Evolutionary conservation across 768 basidiomycete species (phyloP).

Genomic region (Podaxis sp.): DNA sequence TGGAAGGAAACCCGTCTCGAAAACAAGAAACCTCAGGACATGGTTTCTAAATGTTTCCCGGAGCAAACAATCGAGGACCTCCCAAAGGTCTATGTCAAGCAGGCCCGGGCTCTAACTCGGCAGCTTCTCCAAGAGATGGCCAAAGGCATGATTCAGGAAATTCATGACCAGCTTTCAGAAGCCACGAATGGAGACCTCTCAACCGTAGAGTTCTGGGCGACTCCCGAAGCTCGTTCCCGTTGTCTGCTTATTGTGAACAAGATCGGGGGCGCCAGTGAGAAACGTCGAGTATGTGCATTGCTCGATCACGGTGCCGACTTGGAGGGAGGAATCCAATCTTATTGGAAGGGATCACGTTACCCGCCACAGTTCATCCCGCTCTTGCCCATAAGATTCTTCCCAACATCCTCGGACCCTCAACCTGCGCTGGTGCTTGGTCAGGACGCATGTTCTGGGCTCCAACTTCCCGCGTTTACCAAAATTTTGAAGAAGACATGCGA

Average conservation of each 20-base stretch:
- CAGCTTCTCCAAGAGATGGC: slow-evolving; percentile 78
- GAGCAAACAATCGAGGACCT: slow-evolving; percentile 30
- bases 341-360: slow-evolving; percentile 68
- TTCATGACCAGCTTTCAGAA: slow-evolving; percentile 44
- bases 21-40: slow-evolving; percentile 9
- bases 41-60: slow-evolving; percentile 13
- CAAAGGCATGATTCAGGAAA: slow-evolving; percentile 58
- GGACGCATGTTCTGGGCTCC: not conserved
- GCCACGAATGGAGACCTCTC: slow-evolving; percentile 6
- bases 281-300: slow-evolving; percentile 58
- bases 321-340: slow-evolving; percentile 23
- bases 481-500: slow-evolving; percentile 52
- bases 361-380: slow-evolving; percentile 51
- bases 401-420: slow-evolving; percentile 23
- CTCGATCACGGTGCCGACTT: slow-evolving; percentile 33
- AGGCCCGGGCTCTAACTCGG: slow-evolving; percentile 66
- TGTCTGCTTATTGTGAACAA: slow-evolving; percentile 76
- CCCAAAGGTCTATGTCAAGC: slow-evolving; percentile 43
- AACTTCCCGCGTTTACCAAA: slow-evolving; percentile 36
- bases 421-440: not conserved
- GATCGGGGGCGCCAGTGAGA: slow-evolving; percentile 74
- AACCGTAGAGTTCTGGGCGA: slow-evolving; percentile 74
- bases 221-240: slow-evolving; percentile 68
- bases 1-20: slow-evolving; percentile 49
- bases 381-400: slow-evolving; percentile 54